Evolutionary conservation across 768 basidiomycete species (phyloP).

Genomic region (Dendrothele bispora): DNA sequence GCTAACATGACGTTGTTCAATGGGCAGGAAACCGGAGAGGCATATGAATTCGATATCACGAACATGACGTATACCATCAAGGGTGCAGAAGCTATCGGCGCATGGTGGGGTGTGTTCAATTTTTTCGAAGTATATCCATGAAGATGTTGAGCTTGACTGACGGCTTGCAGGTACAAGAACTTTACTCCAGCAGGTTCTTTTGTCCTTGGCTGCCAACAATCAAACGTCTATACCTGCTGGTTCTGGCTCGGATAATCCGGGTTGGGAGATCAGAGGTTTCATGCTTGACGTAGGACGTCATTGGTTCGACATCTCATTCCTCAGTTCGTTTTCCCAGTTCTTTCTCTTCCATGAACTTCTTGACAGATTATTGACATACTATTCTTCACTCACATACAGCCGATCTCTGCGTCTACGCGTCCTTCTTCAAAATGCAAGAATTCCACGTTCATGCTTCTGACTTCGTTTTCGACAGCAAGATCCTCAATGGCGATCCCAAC

Average conservation of each 20-base stretch:
- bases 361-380: too few relatives aligned
- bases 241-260: slow-evolving; percentile 36
- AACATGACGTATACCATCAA: slow-evolving; percentile 28
- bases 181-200: slow-evolving; percentile 38
- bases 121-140: not conserved
- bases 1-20: slow-evolving; percentile 34
- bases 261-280: slow-evolving; percentile 45
- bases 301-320: slow-evolving; percentile 39
- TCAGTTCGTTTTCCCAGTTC: slow-evolving; percentile 22
- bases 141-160: not conserved
- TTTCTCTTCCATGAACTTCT: slow-evolving; percentile 2
- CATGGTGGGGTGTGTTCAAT: slow-evolving; percentile 40
- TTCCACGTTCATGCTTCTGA: slow-evolving; percentile 43
- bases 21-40: slow-evolving; percentile 35
- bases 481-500: slow-evolving; percentile 20
- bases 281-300: slow-evolving; percentile 49
- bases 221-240: slow-evolving; percentile 29
- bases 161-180: slow-evolving; percentile 27
- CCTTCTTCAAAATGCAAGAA: slow-evolving; percentile 46
- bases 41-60: slow-evolving; percentile 35
- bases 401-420: slow-evolving; percentile 43
- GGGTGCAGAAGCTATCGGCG: slow-evolving; percentile 33
- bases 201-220: slow-evolving; percentile 15
- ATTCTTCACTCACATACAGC: slow-evolving; percentile 26
- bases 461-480: slow-evolving; percentile 22